phyloP scores from a whole-genome alignment of 768 basidiomycete species.

The Dacryopinax primogenitus region DNA sequence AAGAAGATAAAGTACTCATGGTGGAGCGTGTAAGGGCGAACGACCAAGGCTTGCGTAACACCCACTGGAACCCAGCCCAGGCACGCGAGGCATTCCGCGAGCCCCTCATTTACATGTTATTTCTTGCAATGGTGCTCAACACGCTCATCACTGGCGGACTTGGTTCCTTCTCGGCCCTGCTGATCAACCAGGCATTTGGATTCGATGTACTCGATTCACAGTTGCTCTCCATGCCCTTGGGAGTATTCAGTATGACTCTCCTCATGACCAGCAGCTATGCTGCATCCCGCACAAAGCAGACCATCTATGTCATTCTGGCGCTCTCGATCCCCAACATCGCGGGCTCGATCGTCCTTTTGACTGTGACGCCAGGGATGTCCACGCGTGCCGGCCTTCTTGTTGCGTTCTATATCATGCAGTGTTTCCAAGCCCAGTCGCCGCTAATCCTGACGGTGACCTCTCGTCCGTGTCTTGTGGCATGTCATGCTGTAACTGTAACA shows the following conservation, averaged over 20 bases:
- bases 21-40: slow-evolving; percentile 42
- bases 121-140: slow-evolving; percentile 38
- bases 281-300: slow-evolving; percentile 35
- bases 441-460: slow-evolving; percentile 15
- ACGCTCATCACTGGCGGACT: slow-evolving; percentile 38
- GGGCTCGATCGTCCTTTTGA: slow-evolving; percentile 40
- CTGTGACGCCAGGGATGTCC: slow-evolving; percentile 31
- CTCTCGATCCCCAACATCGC: slow-evolving; percentile 39
- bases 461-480: slow-evolving; percentile 15
- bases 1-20: slow-evolving; percentile 37
- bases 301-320: slow-evolving; percentile 35
- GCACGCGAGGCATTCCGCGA: slow-evolving; percentile 36
- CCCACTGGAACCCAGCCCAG: slow-evolving; percentile 32
- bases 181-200: slow-evolving; percentile 33
- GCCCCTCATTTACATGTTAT: slow-evolving; percentile 37
- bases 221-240: slow-evolving; percentile 32
- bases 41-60: slow-evolving; percentile 42
- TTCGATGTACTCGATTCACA: slow-evolving; percentile 40
- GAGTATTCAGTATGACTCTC: slow-evolving; percentile 33
- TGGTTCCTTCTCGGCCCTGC: slow-evolving; percentile 42
- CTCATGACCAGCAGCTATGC: slow-evolving; percentile 35
- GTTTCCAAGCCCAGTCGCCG: slow-evolving; percentile 13
- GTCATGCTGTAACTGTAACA: neutral
- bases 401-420: slow-evolving; percentile 35
- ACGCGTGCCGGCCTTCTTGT: slow-evolving; percentile 38